Percentiles rank a stretch among this genome's conserved stretches.
Conservation (phyloP, 345 rosid genomes). For the Populus tremula region DNA sequence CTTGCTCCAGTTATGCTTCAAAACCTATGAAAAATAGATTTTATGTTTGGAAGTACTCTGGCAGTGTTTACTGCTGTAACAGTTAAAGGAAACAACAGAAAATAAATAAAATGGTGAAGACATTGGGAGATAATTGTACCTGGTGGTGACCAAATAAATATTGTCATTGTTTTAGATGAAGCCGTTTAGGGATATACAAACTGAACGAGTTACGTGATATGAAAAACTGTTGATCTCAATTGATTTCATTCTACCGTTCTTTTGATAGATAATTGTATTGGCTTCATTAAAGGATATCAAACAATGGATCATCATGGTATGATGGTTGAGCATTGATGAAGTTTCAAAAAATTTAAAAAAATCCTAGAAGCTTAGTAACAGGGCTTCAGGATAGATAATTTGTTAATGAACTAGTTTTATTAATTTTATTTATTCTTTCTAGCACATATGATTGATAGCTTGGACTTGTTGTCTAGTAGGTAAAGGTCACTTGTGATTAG, state of each 20-base stretch:
- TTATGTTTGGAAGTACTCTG: constrained; percentile 36
- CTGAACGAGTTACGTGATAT: too few species aligned
- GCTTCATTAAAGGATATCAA: too few species aligned
- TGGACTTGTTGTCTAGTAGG: rapidly evolving
- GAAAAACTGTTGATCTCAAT: too few species aligned
- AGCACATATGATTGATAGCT: rapidly evolving
- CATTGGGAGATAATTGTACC: constrained; percentile 63
- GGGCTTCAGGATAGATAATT: rapidly evolving
- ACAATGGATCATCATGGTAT: too few species aligned
- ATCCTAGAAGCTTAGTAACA: rapidly evolving
- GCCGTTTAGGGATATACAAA: constrained; percentile 36
- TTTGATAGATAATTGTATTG: too few species aligned
- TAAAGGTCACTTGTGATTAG: rapidly evolving
- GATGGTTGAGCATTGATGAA: too few species aligned
- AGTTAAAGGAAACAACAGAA: constrained; percentile 53
- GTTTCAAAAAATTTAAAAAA: too few species aligned
- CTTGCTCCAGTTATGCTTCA: constrained; percentile 45
- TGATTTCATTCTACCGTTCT: too few species aligned
- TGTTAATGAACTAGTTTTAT: too few species aligned
- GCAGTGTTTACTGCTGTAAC: constrained; percentile 35
- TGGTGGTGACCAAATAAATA: constrained; percentile 68
- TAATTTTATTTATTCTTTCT: too few species aligned
- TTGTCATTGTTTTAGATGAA: constrained; percentile 65
- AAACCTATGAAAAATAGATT: constrained; percentile 34
- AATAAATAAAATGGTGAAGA: constrained; percentile 76